These are phyloP conservation scores for Ceratocystiopsis sp. DNA, from an alignment of 2,329 filamentous ascomycete genomes.

Conservation along the genomic window DNA sequence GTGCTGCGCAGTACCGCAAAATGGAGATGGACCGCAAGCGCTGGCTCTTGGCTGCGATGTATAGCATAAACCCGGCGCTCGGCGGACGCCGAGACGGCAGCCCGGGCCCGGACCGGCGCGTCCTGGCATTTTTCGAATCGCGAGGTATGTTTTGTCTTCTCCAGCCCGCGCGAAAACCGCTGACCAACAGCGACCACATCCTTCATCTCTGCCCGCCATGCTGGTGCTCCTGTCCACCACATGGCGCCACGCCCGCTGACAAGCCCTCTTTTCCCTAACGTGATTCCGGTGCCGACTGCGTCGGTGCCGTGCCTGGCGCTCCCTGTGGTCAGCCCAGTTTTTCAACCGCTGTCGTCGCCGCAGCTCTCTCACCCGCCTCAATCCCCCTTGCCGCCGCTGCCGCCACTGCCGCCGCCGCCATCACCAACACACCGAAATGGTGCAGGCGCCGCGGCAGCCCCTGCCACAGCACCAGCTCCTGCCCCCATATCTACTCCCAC, in stretches of 20 bases:
- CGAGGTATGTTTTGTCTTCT: slow-evolving; percentile 19
- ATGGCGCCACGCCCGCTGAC: slow-evolving; percentile 26
- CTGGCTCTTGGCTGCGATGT: slow-evolving; percentile 23
- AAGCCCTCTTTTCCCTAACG: slow-evolving; percentile 20
- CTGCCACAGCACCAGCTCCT: neutral
- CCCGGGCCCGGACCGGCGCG: slow-evolving; percentile 12
- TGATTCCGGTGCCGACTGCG: slow-evolving; percentile 22
- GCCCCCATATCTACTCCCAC: slow-evolving; percentile 20
- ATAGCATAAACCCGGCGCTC: slow-evolving; percentile 23
- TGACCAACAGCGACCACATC: slow-evolving; percentile 25
- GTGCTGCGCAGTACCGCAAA: slow-evolving; percentile 33
- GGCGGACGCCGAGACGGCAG: slow-evolving; percentile 4
- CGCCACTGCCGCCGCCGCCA: no score
- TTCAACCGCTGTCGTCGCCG: no score
- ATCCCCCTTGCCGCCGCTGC: no score
- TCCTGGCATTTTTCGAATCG: slow-evolving; percentile 34
- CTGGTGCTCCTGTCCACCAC: slow-evolving; percentile 25
- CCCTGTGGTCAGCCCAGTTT: slow-evolving; percentile 13
- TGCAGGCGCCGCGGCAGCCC: no score
- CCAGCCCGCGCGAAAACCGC: no score
- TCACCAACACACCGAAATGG: no score
- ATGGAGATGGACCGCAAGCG: slow-evolving; percentile 26
- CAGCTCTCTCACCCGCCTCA: no score
- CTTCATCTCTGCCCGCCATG: slow-evolving; percentile 29
- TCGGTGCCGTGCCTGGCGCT: slow-evolving; percentile 19